Base-by-base conservation (phyloP, 176 grass and related monocot species). In the Dendrocalamus sinicus region DNA sequence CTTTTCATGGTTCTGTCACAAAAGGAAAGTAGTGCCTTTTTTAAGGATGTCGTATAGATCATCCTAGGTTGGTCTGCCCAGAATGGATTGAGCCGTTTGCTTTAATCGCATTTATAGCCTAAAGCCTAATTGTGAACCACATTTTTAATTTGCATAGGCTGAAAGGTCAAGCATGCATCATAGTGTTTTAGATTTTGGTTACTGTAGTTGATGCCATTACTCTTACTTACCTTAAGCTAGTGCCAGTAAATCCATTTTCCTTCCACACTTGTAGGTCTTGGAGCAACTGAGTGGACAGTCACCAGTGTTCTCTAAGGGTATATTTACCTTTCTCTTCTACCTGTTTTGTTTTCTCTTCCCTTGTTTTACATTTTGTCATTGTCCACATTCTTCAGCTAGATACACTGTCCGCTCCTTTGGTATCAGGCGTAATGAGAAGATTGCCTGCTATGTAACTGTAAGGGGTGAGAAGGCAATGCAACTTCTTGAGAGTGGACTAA, bases 401-500 rank as follows among this genome's bases (percentile, higher is more conserved):
- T 90, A 90, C 83, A 90, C 88, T 71, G 88, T 90, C 13, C 77
- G 88, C 8, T 90, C 88, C 2, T 90, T 90, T 72, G 83, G 83
- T 61, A 90, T 86, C 72, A 85, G 88, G 78, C 83, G 78, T 76
- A 90, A 86, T 55, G 88, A 90, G 83, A 90, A 90, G 72, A 86
- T 90, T 86, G 83, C 78, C 0, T 91, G 84, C 44, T 91, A 87
- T 70, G 89, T 91, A 17, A 87, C 89, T 17, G 84, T 90, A 13
- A 78, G 89, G 68, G 89, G 84, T 16, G 89, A 80, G 15, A 87
- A 91, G 75, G 84, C 89, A 69, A 87, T 91, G 85, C 89, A 91
- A 63, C 89, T 91, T 83, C 80, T 91, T 37, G 80, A 87, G 75
- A 91, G 89, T 91, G 89, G 89, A 23, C 61, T 91, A 20, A 87